Conservation (phyloP, 768 basidiomycete species). For the Mycena filopes region DNA sequence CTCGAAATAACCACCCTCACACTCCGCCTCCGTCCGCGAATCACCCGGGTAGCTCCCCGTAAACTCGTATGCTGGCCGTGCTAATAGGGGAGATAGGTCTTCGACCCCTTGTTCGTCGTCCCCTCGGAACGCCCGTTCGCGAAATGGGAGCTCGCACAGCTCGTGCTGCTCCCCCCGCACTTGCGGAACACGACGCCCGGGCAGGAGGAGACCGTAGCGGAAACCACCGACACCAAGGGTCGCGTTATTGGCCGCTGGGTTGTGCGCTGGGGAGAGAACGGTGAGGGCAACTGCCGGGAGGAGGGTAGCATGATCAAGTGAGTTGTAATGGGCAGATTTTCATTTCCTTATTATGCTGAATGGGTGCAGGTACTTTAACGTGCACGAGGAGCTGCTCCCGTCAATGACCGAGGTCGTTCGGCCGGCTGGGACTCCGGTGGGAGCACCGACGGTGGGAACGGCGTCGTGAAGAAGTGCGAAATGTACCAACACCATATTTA, state of each 20-base stretch:
- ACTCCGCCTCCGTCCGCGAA: constrained; percentile 64
- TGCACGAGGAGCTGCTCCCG: constrained; percentile 57
- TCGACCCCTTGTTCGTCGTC: constrained; percentile 78
- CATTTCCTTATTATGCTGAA: constrained; percentile 4
- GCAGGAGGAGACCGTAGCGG: constrained; percentile 82
- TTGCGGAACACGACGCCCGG: constrained; percentile 52
- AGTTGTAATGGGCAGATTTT: constrained; percentile 37
- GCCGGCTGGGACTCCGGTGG: background rate
- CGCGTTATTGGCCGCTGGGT: constrained; percentile 80
- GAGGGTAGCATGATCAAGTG: constrained; percentile 77
- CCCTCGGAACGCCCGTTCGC: constrained; percentile 77
- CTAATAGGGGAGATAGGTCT: constrained; percentile 52
- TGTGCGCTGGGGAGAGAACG: constrained; percentile 77
- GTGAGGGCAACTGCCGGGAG: constrained; percentile 69
- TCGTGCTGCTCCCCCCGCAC: constrained; percentile 59
- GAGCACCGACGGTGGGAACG: background rate
- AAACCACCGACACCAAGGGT: constrained; percentile 70
- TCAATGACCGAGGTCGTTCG: background rate
- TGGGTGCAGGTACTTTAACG: constrained; percentile 54
- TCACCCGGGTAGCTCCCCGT: constrained; percentile 62
- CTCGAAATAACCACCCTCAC: constrained; percentile 79
- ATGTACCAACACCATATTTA: constrained; percentile 6
- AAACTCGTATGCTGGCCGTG: too few relatives aligned
- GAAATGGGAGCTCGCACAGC: constrained; percentile 79
- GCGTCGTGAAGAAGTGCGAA: background rate